These are phyloP conservation scores for Leccinum pachyderme DNA, from an alignment of 1,284 basidiomycete species.

Conservation along the genomic window DNA sequence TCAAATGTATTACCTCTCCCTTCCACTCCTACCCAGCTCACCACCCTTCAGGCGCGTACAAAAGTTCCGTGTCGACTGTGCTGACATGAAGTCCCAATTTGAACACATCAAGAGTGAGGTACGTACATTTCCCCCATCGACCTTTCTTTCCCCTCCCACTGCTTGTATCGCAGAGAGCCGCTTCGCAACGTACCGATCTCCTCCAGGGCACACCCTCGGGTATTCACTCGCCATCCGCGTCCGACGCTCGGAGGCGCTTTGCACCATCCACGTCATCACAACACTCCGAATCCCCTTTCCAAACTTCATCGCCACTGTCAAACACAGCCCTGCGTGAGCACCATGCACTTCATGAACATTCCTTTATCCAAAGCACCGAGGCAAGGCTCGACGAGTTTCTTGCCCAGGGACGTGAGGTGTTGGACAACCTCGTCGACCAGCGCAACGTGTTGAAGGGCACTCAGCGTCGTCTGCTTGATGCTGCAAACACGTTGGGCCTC, in stretches of 20 bases:
- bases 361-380: conserved; percentile 81
- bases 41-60: conserved; percentile 64
- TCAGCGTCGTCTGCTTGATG: conserved; percentile 76
- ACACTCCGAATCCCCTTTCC: conserved; percentile 74
- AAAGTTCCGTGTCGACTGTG: conserved; percentile 77
- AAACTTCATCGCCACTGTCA: conserved; percentile 52
- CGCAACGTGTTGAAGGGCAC: conserved; percentile 91
- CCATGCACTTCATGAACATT: conserved; percentile 82
- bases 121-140: background rate
- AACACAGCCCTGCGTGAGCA: conserved; percentile 63
- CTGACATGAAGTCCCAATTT: conserved; percentile 69
- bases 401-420: conserved; percentile 83
- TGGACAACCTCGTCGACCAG: conserved; percentile 90
- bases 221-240: conserved; percentile 43
- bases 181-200: conserved; percentile 61
- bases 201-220: conserved; percentile 47
- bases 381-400: conserved; percentile 84
- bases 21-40: conserved; percentile 2
- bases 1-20: conserved; percentile 60
- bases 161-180: conserved; percentile 45
- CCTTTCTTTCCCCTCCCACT: background rate
- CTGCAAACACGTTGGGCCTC: conserved; percentile 90
- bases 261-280: conserved; percentile 42
- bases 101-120: conserved; percentile 62
- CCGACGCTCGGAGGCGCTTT: conserved; percentile 60